phyloP scores from a whole-genome alignment of 495 filamentous ascomycete species.

The Penicillium paradoxum region DNA sequence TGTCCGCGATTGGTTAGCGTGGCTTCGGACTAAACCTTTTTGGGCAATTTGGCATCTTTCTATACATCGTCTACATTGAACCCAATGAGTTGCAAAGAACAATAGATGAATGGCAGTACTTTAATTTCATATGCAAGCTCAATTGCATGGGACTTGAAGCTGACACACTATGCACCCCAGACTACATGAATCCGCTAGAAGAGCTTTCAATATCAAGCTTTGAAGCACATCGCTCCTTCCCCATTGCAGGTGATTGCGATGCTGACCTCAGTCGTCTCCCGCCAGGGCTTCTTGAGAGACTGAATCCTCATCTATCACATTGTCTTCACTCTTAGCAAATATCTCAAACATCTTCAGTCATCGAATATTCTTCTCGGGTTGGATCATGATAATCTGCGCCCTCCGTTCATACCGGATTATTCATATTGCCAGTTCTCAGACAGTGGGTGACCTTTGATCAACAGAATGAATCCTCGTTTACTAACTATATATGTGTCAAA shows the following conservation, averaged over 20 bases:
- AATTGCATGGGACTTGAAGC: no score
- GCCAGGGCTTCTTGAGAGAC: neutral
- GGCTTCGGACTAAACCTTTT: neutral
- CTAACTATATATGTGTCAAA: neutral
- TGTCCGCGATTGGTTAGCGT: conserved; percentile 5
- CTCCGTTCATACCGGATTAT: neutral
- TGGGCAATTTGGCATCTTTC: neutral
- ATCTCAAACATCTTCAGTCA: neutral
- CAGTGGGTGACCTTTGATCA: neutral
- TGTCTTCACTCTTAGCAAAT: neutral
- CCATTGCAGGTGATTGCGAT: neutral
- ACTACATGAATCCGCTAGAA: no score
- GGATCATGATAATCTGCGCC: neutral
- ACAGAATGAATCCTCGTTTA: neutral
- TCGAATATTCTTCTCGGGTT: neutral
- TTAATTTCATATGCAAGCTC: no score
- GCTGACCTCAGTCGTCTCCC: neutral
- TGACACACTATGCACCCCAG: no score
- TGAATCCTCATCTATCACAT: neutral
- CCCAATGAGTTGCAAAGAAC: no score
- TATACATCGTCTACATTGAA: neutral
- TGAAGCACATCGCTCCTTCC: neutral
- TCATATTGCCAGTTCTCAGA: neutral
- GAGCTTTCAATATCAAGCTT: no score
- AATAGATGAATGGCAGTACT: neutral